A percentile compares a stretch with the other conserved stretches of the same genome.
These are phyloP conservation scores for Aspergillus cejpii DNA, from an alignment of 2,329 filamentous ascomycete species.

Conservation along the genomic window DNA sequence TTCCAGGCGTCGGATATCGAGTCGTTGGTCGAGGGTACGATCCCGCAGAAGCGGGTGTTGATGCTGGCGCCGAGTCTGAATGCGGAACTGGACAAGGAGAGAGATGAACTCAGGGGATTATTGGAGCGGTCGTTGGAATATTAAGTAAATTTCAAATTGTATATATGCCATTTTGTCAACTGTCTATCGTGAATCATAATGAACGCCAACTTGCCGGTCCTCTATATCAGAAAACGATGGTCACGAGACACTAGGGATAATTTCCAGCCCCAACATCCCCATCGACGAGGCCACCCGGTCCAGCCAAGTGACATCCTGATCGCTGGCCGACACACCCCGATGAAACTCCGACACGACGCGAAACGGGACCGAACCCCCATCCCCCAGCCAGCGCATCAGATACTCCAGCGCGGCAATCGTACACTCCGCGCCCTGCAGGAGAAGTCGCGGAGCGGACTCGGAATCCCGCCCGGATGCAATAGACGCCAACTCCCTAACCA, in stretches of 20 bases:
- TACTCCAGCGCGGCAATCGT: constrained; percentile 17
- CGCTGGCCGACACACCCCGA: constrained; percentile 19
- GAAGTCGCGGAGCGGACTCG: constrained; percentile 21
- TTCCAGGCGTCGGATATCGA: constrained; percentile 72
- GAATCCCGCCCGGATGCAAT: no score
- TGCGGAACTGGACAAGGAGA: constrained; percentile 61
- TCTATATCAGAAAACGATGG: no score
- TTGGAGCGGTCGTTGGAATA: constrained; percentile 59
- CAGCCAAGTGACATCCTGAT: constrained; percentile 24
- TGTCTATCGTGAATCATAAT: no score
- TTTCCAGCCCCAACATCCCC: constrained; percentile 25
- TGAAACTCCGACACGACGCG: constrained; percentile 25
- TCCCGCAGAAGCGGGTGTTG: constrained; percentile 83
- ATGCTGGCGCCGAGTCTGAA: constrained; percentile 82
- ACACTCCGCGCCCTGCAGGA: constrained; percentile 23
- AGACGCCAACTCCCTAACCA: constrained; percentile 13
- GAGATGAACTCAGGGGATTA: constrained; percentile 61
- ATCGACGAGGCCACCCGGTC: constrained; percentile 30
- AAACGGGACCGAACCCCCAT: constrained; percentile 18
- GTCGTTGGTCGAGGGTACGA: constrained; percentile 81
- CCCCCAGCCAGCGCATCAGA: constrained; percentile 15
- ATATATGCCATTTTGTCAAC: no score
- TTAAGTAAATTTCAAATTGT: no score
- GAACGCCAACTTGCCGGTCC: no score
- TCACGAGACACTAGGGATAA: no score